Conservation (phyloP, 2,329 filamentous ascomycete species). For the Stachybotrys chartarum region DNA sequence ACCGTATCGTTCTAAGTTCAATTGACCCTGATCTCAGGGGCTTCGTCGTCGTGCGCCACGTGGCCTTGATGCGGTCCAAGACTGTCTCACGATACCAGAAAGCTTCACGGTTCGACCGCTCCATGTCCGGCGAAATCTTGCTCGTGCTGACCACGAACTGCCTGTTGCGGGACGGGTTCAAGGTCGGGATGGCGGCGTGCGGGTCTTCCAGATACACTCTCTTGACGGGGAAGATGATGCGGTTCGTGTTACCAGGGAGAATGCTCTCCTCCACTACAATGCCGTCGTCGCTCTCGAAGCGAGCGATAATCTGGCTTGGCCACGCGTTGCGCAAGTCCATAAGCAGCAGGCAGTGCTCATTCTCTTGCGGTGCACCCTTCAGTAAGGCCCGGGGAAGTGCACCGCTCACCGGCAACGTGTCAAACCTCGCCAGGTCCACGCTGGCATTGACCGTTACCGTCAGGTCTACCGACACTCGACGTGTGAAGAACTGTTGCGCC, state of each 20-base stretch:
- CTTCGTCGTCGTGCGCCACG: constrained; percentile 56
- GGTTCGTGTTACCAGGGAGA: constrained; percentile 61
- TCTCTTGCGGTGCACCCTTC: constrained; percentile 32
- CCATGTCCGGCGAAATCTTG: constrained; percentile 71
- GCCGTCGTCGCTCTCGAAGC: constrained; percentile 47
- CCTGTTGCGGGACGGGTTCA: constrained; percentile 76
- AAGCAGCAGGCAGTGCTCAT: constrained; percentile 70
- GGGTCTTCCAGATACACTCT: constrained; percentile 71
- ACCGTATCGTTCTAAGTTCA: constrained; percentile 67
- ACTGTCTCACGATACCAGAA: constrained; percentile 90
- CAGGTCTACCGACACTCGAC: constrained; percentile 73
- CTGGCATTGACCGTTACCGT: constrained; percentile 89
- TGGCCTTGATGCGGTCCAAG: constrained; percentile 61
- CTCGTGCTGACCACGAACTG: constrained; percentile 85
- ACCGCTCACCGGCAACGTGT: constrained; percentile 66
- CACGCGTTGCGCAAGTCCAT: constrained; percentile 86
- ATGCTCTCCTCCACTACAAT: constrained; percentile 48
- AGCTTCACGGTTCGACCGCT: constrained; percentile 69
- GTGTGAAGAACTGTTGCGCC: constrained; percentile 70
- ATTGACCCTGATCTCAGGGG: constrained; percentile 56
- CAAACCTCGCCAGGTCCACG: constrained; percentile 72
- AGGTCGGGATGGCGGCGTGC: constrained; percentile 67
- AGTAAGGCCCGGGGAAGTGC: constrained; percentile 52
- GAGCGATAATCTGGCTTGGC: constrained; percentile 70
- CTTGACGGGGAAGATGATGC: constrained; percentile 69